Conservation (phyloP, 225 moss, liverwort and hornwort species). For the Bryum argenteum region DNA sequence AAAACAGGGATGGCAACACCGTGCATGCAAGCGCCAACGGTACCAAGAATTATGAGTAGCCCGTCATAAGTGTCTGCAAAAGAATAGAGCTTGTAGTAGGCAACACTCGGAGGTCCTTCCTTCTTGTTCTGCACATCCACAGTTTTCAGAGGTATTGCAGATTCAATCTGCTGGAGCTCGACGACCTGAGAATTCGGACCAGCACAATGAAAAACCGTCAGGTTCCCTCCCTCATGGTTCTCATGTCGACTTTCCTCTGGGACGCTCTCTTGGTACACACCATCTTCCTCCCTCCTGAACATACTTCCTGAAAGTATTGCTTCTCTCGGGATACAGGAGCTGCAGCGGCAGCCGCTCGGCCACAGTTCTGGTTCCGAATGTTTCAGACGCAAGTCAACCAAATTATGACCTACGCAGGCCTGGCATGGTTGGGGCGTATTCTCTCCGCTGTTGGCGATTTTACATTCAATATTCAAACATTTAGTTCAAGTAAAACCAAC, state of each 20-base stretch:
- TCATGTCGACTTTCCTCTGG: constrained; percentile 14
- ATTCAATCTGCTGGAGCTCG: constrained; percentile 55
- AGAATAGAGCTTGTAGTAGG: constrained; percentile 69
- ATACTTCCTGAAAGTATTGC: constrained; percentile 44
- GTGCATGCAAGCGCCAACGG: constrained; percentile 69
- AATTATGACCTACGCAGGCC: constrained; percentile 18
- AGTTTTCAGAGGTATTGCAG: constrained; percentile 32
- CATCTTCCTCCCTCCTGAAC: constrained; percentile 50
- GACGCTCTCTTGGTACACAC: constrained; percentile 25
- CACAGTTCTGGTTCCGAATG: constrained; percentile 14
- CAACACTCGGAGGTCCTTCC: constrained; percentile 55
- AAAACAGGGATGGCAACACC: constrained; percentile 74
- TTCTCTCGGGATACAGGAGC: constrained; percentile 4
- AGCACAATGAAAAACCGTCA: constrained; percentile 45
- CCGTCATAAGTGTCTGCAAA: constrained; percentile 67
- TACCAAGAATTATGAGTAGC: constrained; percentile 64
- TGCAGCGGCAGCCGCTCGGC: background rate
- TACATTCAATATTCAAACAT: constrained; percentile 31
- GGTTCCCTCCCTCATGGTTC: constrained; percentile 32
- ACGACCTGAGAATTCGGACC: constrained; percentile 39
- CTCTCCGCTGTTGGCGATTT: constrained; percentile 29
- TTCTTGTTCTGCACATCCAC: constrained; percentile 41
- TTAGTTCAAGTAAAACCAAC: constrained; percentile 13
- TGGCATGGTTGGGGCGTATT: constrained; percentile 26
- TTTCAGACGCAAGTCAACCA: constrained; percentile 18